phyloP scores from a whole-genome alignment of 257 asterid genomes.

The Paulownia fortunei region DNA sequence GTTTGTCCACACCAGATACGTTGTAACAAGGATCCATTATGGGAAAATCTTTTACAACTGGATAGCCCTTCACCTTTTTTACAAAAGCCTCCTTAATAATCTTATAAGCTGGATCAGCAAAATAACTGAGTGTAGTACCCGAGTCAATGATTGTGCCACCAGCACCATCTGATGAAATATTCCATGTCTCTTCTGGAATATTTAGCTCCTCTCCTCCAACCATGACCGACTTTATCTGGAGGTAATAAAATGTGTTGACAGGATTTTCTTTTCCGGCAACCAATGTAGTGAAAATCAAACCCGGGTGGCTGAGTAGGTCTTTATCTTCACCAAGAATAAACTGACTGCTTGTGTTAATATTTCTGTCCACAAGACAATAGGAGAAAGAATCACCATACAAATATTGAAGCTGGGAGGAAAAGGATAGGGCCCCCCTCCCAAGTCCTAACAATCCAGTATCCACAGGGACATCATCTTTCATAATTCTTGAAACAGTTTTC shows the following conservation, averaged over 20 bases:
- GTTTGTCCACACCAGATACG: slow-evolving; percentile 56
- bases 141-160: slow-evolving; percentile 94
- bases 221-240: slow-evolving; percentile 52
- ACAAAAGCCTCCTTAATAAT: slow-evolving; percentile 67
- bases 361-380: slow-evolving; percentile 68
- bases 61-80: slow-evolving; percentile 55
- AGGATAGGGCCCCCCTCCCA: slow-evolving; percentile 69
- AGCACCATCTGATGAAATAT: slow-evolving; percentile 47
- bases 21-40: slow-evolving; percentile 83
- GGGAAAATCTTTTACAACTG: slow-evolving; percentile 65
- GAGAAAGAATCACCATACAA: slow-evolving; percentile 64
- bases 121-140: slow-evolving; percentile 84
- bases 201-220: slow-evolving; percentile 62
- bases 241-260: slow-evolving; percentile 67
- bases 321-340: slow-evolving; percentile 85
- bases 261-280: slow-evolving; percentile 58
- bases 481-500: slow-evolving; percentile 36
- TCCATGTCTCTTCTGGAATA: slow-evolving; percentile 62
- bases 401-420: slow-evolving; percentile 63
- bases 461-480: slow-evolving; percentile 47
- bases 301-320: slow-evolving; percentile 52
- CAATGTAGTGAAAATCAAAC: slow-evolving; percentile 70
- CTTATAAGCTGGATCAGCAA: slow-evolving; percentile 78
- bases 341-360: slow-evolving; percentile 56
- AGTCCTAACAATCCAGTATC: slow-evolving; percentile 74